Evolutionary conservation across 208 protist species (phyloP), one percentile per base, ranked within the genome.

Genomic region (Sergeia podlipaevii): DNA sequence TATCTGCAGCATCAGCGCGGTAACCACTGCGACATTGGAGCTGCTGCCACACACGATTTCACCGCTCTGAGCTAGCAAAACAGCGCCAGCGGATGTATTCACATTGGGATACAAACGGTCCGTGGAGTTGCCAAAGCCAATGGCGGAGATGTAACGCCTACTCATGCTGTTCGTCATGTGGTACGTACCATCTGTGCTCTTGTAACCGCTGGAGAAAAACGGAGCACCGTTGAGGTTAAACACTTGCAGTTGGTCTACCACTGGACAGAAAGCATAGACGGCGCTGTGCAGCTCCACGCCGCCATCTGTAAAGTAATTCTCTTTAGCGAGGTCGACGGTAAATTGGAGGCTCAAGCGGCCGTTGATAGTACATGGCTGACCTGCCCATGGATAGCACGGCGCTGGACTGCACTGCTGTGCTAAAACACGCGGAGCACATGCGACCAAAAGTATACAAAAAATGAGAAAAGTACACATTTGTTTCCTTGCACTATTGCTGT

Each of bases 321-420:
- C 77, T 1, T 26, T 5, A 0, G 79, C 67, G 18, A 78, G 48
- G 33, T 91, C 74, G 11, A 92, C 30, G 32, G 80, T 60, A 43
- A 95, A 91, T 39, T 84, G 81, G 13, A 95, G 73, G 55, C 81
- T 80, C n/a, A 95, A 66, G 15, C 60, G 61, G 24, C 46, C 39
- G 4, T 63, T 60, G 21, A 69, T 65, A n/a, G 23, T 18, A 41
- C 88, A 95, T 13, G 68, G 52, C n/a, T n/a, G n/a, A n/a, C n/a
- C n/a, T n/a, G 1, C 24, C 30, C 2, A 20, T 43, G 3, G 26
- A 42, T 60, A 56, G 60, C 0, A 72, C 51, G 5, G 65, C 65
- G 33, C 56, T 70, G 0, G 53, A 60, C 15, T 48, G 10, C 60
- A 55, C 65, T 11, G 72, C 58, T 3, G 55, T 67, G 57, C 81